Base-by-base conservation (phyloP, 1,284 basidiomycete genomes). In the Wallemia hederae region DNA sequence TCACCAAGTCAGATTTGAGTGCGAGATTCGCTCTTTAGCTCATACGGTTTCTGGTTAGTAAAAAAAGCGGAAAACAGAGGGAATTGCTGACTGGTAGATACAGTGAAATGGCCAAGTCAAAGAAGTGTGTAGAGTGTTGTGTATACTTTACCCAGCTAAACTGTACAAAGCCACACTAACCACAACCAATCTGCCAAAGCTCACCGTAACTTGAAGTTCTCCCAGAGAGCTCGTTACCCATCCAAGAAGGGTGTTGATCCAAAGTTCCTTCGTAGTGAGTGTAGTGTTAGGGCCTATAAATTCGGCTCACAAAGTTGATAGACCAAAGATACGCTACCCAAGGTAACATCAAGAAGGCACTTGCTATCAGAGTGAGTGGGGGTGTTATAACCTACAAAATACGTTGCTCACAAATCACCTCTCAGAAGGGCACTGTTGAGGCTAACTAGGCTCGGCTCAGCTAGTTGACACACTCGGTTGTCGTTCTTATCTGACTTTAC, bases 221-320 rank as follows among this genome's bases (percentile, higher is more conserved):
- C 39, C 39, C 39, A 49, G 22, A 49, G 39, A 49, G 39, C 39
- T 49, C 39, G 39, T 49, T 49, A 49, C 39, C 39, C 39, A 49
- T 49, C 39, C 39, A 49, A 49, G 39, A 49, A 49, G 39, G 39
- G 39, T 49, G 39, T 49, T 22, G 39, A 49, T 22, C 39, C 39
- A 49, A 49, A 49, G 39, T 49, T 49, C 39, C 39, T 49, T 49
- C 39, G 39, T 49, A 49, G 39, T 49, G n/a, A 49, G 39, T 49
- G n/a, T 9, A 11, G 39, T 22, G 29, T 22, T 49, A 17, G 14
- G 19, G n/a, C 14, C 22, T 22, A 5, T 49, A 5, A 11, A 49
- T 49, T n/a, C 39, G 5, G 11, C 39, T 49, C 3, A 49, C 39
- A 49, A 11, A n/a, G 7, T n/a, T 49, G 3, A 5, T n/a, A 49